A percentile compares a stretch with the other conserved stretches of the same genome.
Evolutionary conservation across 495 filamentous ascomycete genomes (phyloP).

Genomic region (Letharia lupina): DNA sequence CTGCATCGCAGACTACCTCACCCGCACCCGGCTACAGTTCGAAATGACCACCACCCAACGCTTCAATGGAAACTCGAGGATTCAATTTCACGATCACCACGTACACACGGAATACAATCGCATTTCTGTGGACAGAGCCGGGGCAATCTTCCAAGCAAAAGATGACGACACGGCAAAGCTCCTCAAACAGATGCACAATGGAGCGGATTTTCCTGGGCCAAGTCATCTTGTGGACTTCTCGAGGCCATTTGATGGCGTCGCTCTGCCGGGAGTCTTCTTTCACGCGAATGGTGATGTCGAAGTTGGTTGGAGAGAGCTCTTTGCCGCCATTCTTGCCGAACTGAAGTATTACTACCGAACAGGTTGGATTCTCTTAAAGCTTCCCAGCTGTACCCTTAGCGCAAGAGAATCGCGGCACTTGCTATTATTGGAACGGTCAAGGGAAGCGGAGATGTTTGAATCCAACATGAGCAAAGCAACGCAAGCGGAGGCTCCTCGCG

Average conservation of each 20-base stretch:
- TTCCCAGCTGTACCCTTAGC: not conserved
- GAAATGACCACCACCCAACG: constrained; percentile 1
- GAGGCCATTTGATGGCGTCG: not conserved
- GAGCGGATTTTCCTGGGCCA: not conserved
- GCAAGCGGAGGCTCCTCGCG: not conserved
- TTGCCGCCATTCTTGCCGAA: not conserved
- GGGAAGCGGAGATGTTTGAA: not conserved
- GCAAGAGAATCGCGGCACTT: too few relatives aligned
- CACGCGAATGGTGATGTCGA: not conserved
- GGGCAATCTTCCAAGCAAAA: not conserved
- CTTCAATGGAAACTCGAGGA: not conserved
- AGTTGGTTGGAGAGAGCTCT: not conserved
- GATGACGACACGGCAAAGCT: not conserved
- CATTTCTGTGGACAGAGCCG: not conserved
- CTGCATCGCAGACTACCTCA: not conserved
- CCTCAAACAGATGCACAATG: not conserved
- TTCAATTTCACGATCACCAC: not conserved
- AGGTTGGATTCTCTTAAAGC: not conserved
- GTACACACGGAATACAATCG: not conserved
- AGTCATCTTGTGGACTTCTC: not conserved
- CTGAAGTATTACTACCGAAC: not conserved
- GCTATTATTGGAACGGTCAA: not conserved
- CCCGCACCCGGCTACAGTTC: not conserved
- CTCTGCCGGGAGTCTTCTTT: not conserved
- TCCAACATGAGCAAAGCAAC: not conserved